These are phyloP conservation scores for Aspergillus panamensis DNA, from an alignment of 495 filamentous ascomycete genomes.

Conservation along the genomic window DNA sequence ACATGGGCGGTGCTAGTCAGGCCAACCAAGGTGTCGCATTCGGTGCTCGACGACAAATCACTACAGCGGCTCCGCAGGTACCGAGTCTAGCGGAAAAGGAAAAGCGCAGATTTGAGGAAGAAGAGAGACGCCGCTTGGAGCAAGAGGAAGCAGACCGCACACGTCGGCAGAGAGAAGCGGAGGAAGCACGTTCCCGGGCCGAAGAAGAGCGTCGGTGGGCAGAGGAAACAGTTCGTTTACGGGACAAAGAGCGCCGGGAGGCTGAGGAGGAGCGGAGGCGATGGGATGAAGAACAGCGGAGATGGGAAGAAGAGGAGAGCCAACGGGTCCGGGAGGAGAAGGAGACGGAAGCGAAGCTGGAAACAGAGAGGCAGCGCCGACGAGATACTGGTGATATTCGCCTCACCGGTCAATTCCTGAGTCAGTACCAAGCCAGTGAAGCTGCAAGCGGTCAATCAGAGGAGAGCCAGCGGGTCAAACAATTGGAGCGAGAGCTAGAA, in stretches of 20 bases:
- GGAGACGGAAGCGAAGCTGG: slow-evolving; percentile 62
- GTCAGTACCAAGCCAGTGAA: slow-evolving; percentile 70
- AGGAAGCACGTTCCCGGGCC: slow-evolving; percentile 62
- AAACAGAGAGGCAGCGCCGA: slow-evolving; percentile 62
- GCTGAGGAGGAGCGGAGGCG: slow-evolving; percentile 72
- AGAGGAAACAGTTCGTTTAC: slow-evolving; percentile 63
- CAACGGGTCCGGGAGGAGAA: slow-evolving; percentile 68
- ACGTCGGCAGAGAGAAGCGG: slow-evolving; percentile 59
- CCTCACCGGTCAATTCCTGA: slow-evolving; percentile 79
- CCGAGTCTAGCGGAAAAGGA: slow-evolving; percentile 69
- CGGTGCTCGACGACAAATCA: slow-evolving; percentile 89
- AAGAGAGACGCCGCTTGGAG: slow-evolving; percentile 58
- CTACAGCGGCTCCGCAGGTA: slow-evolving; percentile 71
- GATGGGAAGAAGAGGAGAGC: slow-evolving; percentile 81
- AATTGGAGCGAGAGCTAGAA: slow-evolving; percentile 83
- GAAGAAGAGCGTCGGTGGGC: slow-evolving; percentile 80
- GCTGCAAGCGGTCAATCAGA: slow-evolving; percentile 30
- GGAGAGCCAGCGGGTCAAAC: slow-evolving; percentile 64
- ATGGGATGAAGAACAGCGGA: slow-evolving; percentile 82
- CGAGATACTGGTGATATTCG: slow-evolving; percentile 58
- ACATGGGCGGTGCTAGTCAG: slow-evolving; percentile 97
- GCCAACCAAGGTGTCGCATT: slow-evolving; percentile 92
- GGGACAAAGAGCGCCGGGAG: slow-evolving; percentile 65
- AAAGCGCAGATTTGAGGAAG: slow-evolving; percentile 56
- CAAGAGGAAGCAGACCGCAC: slow-evolving; percentile 63